These are phyloP conservation scores for Aspergillus terreus DNA, from an alignment of 2,329 filamentous ascomycete species.

Conservation along the genomic window DNA sequence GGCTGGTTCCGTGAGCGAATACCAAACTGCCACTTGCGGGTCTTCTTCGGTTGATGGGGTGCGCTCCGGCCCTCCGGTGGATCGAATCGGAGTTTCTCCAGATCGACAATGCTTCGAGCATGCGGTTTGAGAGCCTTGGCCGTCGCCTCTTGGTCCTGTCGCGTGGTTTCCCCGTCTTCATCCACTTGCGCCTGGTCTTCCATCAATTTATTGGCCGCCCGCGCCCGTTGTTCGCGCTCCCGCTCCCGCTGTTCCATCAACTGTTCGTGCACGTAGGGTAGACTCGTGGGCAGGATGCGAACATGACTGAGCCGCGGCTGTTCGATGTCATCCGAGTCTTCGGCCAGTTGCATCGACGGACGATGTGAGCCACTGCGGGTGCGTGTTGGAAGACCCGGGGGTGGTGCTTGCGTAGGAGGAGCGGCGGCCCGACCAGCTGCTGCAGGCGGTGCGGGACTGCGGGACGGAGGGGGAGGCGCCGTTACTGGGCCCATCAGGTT, in stretches of 20 bases:
- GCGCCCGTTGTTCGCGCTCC: slow-evolving; percentile 28
- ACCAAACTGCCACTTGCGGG: slow-evolving; percentile 95
- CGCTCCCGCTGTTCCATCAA: slow-evolving; percentile 65
- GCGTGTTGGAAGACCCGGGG: slow-evolving; percentile 18
- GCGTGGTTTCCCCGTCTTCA: slow-evolving; percentile 18
- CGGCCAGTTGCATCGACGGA: slow-evolving; percentile 20
- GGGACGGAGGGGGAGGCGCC: slow-evolving; percentile 28
- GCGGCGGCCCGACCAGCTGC: slow-evolving; percentile 15
- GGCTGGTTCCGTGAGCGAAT: slow-evolving; percentile 92
- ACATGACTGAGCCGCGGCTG: slow-evolving; percentile 73
- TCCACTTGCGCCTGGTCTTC: slow-evolving; percentile 35
- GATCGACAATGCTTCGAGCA: slow-evolving; percentile 64
- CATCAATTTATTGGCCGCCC: slow-evolving; percentile 35
- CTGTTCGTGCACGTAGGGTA: slow-evolving; percentile 86
- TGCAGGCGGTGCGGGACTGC: slow-evolving; percentile 16
- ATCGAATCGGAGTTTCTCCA: slow-evolving; percentile 59
- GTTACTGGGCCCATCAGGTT: slow-evolving; percentile 26
- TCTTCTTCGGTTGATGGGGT: slow-evolving; percentile 52
- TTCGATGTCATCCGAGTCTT: slow-evolving; percentile 34
- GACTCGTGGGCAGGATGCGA: slow-evolving; percentile 82
- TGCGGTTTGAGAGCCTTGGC: slow-evolving; percentile 81
- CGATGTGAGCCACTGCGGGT: slow-evolving; percentile 25
- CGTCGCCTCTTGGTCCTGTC: slow-evolving; percentile 66
- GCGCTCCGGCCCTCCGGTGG: slow-evolving; percentile 50
- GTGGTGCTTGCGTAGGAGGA: slow-evolving; percentile 16